Conservation (phyloP, 164 flowering plant genomes). For the Vitis labrusca region DNA sequence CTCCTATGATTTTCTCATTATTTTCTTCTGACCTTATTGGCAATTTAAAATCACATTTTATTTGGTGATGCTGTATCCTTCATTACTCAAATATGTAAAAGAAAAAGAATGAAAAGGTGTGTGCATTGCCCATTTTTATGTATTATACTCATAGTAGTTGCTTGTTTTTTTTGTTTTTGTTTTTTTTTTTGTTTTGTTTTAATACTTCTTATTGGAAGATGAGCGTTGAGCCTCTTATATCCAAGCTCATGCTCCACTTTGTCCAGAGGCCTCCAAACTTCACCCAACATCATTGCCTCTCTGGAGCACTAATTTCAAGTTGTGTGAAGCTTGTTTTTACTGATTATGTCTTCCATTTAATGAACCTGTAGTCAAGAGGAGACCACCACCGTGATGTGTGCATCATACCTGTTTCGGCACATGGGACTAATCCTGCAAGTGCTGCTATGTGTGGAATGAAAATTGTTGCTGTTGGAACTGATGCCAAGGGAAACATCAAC, state of each 20-base stretch:
- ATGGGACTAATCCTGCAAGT: slow-evolving; percentile 99
- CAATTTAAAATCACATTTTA: not conserved
- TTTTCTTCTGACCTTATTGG: not conserved
- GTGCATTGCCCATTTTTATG: no score
- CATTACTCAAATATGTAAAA: not conserved
- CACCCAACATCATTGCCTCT: no score
- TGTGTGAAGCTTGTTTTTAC: not conserved
- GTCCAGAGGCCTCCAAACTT: no score
- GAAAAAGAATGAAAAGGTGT: not conserved
- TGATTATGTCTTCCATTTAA: not conserved
- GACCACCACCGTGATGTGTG: slow-evolving; percentile 92
- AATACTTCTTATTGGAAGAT: no score
- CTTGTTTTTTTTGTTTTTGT: no score
- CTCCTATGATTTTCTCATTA: not conserved
- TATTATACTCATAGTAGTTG: no score
- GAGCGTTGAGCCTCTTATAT: no score
- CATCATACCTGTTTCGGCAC: slow-evolving; percentile 98
- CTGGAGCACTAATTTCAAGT: no score
- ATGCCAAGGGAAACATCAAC: slow-evolving; percentile 98
- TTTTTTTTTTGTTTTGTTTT: no score
- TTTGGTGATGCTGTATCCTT: not conserved
- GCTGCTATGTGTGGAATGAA: slow-evolving; percentile 99
- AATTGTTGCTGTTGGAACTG: slow-evolving; percentile 93
- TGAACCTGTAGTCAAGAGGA: slow-evolving; percentile 77
- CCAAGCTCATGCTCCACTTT: no score